Base-by-base conservation (phyloP, 1,139 yeast genomes). In the Yamadazyma kanchanaburiensis region DNA sequence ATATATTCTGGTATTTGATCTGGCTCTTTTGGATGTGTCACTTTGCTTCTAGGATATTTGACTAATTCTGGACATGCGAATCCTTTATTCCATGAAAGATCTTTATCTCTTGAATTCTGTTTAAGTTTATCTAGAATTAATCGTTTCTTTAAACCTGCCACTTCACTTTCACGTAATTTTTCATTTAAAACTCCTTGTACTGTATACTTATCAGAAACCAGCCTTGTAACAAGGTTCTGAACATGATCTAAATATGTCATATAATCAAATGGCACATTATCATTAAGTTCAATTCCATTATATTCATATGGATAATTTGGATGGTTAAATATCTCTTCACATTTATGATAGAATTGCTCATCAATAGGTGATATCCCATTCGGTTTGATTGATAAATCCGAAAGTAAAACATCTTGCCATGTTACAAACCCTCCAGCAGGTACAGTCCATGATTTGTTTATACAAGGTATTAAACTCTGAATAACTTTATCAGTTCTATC, bases 331-430 rank as follows among this genome's bases (percentile, higher is more conserved):
- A 21, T 8, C n/a, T 26, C 31, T 7, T 20, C 13, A 6, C 14
- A 16, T 11, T 23, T 15, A 4, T 11, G 4, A 6, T 2, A 19
- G 6, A 17, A 7, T 4, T 12, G 27, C 10, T 21, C 15, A 5
- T 15, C 23, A 4, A n/a, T 27, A 4, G 15, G 9, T 6, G 26
- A 28, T 13, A 22, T 7, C 6, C n/a, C 6, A 4, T 26, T 4
- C 6, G 15, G 30, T 7, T 32, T 21, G 16, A 29, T 15, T 8
- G 24, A 15, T 16, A 32, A 12, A 10, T 35, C 37, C 8, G 44
- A 38, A 5, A 39, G 26, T 9, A 43, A 23, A 7, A 42, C 27
- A 32, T 42, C 46, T 22, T 42, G 46, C 48, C 48, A 43, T n/a
- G n/a, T n/a, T n/a, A n/a, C n/a, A n/a, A n/a, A n/a, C n/a, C n/a